Conservation (phyloP, 352 stramenopile genomes). For the Phytopythium mirpurense region DNA sequence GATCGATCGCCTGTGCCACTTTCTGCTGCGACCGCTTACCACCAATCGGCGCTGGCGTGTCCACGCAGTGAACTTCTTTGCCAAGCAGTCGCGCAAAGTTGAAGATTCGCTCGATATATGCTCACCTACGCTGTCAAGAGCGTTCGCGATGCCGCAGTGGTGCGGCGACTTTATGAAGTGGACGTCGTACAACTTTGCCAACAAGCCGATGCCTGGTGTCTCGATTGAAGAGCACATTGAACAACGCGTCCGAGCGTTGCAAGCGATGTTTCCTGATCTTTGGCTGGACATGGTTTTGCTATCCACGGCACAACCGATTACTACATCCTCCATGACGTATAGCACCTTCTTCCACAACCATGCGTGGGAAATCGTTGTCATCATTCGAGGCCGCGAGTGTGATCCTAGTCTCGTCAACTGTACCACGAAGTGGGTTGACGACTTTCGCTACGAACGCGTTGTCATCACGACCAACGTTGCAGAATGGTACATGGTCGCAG, state of each 20-base stretch:
- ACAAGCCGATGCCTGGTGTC: constrained; percentile 8
- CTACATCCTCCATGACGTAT: constrained; percentile 10
- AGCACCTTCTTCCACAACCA: constrained; percentile 18
- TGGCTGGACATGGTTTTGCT: constrained; percentile 22
- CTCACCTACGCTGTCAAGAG: background rate
- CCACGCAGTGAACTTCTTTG: constrained; percentile 10
- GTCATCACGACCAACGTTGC: constrained; percentile 28
- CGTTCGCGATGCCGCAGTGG: constrained; percentile 6
- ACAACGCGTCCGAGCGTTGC: constrained; percentile 15
- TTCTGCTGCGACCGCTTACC: constrained; percentile 5
- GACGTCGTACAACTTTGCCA: constrained; percentile 9
- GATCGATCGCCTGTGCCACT: constrained; percentile 32
- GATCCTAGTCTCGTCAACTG: constrained; percentile 8
- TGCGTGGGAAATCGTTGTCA: constrained; percentile 24
- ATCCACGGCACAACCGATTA: constrained; percentile 14
- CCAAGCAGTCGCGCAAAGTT: constrained; percentile 2
- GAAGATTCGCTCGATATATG: constrained; percentile 15
- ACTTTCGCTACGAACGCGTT: constrained; percentile 48
- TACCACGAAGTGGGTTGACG: constrained; percentile 32
- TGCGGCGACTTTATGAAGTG: constrained; percentile 13
- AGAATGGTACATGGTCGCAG: constrained; percentile 25
- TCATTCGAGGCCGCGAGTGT: constrained; percentile 28
- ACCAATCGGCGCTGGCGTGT: constrained; percentile 18
- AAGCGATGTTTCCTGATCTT: constrained; percentile 20
- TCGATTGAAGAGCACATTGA: constrained; percentile 30